phyloP scores from a whole-genome alignment of 225 moss, liverwort and hornwort species.

The Polytrichum formosum region DNA sequence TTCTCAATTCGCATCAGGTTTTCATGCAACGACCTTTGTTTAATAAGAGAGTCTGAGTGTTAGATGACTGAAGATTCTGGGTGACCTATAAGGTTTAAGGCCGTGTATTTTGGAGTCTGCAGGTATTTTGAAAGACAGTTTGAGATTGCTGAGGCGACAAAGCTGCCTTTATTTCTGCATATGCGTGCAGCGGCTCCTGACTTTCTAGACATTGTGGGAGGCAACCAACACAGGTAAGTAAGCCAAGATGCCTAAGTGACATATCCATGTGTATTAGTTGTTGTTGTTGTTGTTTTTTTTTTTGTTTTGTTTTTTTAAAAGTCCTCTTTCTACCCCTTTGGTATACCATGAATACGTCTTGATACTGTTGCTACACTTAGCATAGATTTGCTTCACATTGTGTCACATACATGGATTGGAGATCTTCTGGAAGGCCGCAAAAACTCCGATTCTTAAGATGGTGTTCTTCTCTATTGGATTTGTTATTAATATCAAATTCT shows the following conservation, averaged over 20 bases:
- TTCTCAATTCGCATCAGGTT: background rate
- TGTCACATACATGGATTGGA: too few relatives aligned
- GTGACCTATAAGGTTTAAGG: too few relatives aligned
- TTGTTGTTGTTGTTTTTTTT: background rate
- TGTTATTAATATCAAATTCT: background rate
- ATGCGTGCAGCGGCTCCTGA: slow-evolving; percentile 89
- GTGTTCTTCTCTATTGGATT: background rate
- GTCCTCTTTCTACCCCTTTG: too few relatives aligned
- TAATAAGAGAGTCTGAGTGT: background rate
- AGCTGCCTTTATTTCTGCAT: slow-evolving; percentile 87
- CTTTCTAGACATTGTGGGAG: slow-evolving; percentile 71
- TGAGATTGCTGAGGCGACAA: slow-evolving; percentile 87
- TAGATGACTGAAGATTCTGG: background rate
- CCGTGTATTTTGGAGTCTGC: slow-evolving; percentile 11
- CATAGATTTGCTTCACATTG: too few relatives aligned
- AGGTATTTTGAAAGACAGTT: slow-evolving; percentile 96
- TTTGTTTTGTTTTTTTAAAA: too few relatives aligned
- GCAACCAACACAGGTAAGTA: slow-evolving; percentile 79
- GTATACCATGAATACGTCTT: too few relatives aligned
- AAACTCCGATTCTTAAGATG: background rate
- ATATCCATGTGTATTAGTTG: too few relatives aligned
- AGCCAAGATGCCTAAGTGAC: background rate
- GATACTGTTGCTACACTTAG: too few relatives aligned
- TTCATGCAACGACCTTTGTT: background rate
- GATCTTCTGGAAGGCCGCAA: background rate